Conservation (phyloP, 129 eudicot genomes). For the Chrysanthemum makinoi region DNA sequence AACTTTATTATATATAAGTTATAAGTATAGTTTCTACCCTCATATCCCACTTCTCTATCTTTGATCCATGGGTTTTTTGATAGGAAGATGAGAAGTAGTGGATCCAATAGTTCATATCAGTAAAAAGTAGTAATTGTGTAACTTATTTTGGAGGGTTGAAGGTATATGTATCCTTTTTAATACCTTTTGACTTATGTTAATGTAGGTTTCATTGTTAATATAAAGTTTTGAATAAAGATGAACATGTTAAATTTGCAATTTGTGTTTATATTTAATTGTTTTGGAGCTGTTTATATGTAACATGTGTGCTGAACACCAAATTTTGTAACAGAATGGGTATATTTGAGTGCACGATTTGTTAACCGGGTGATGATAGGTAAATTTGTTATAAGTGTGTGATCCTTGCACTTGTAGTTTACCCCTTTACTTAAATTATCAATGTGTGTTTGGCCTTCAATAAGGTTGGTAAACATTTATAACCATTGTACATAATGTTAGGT, state of each 20-base stretch:
- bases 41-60: conserved; percentile 38
- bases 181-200: conserved; percentile 1
- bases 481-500: no score
- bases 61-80: conserved; percentile 28
- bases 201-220: conserved; percentile 6
- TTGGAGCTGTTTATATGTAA: background rate
- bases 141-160: conserved; percentile 24
- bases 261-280: background rate
- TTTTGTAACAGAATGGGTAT: no score
- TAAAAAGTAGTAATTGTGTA: conserved; percentile 10
- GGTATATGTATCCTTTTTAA: conserved; percentile 21
- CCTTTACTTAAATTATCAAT: no score
- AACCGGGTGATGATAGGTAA: no score
- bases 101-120: conserved; percentile 24
- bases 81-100: conserved; percentile 37
- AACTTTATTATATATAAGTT: background rate
- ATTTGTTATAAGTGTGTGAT: no score
- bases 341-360: no score
- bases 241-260: conserved; percentile 2
- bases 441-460: no score
- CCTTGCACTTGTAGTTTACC: no score
- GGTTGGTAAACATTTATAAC: no score
- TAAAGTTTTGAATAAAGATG: background rate
- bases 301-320: no score
- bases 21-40: conserved; percentile 22